Percentiles rank a stretch among this genome's conserved stretches.
Conservation (phyloP, 805 yeast genomes). For the Jamesozyma gamospora region DNA sequence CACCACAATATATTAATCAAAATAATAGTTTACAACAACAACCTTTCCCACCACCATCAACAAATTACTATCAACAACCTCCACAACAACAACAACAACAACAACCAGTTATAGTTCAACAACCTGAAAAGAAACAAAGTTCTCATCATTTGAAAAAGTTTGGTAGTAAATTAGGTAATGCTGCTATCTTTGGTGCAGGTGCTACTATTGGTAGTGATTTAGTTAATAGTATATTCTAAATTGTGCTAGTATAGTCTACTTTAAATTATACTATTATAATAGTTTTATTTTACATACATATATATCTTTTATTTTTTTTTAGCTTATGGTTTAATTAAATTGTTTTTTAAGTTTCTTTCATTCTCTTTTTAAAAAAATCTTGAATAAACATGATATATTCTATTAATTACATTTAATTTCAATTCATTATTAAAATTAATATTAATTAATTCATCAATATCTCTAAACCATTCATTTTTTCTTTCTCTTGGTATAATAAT, state of each 20-base stretch:
- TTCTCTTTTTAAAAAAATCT: conserved; percentile 9
- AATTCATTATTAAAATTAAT: conserved; percentile 28
- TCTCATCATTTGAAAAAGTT: conserved; percentile 42
- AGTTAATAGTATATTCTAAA: conserved; percentile 28
- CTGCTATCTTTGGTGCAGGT: conserved; percentile 95
- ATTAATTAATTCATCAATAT: conserved; percentile 50
- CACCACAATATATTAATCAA: conserved; percentile 12
- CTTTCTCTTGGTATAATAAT: conserved; percentile 42
- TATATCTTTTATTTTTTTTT: background rate
- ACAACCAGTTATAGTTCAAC: conserved; percentile 12
- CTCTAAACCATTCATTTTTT: conserved; percentile 48
- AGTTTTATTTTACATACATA: background rate
- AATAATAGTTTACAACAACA: conserved; percentile 2
- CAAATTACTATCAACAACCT: conserved; percentile 17
- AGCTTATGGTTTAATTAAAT: background rate
- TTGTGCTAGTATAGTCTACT: too few relatives aligned
- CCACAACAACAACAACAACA: conserved; percentile 30
- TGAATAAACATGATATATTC: conserved; percentile 56
- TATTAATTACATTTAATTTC: conserved; percentile 40
- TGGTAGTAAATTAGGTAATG: conserved; percentile 77
- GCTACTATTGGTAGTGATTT: conserved; percentile 82
- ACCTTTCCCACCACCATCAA: conserved; percentile 6
- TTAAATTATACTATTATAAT: background rate
- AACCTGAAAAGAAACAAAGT: conserved; percentile 32
- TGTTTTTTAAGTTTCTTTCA: background rate